phyloP scores from a whole-genome alignment of 345 rosid genomes.

The Melaleuca alternifolia region DNA sequence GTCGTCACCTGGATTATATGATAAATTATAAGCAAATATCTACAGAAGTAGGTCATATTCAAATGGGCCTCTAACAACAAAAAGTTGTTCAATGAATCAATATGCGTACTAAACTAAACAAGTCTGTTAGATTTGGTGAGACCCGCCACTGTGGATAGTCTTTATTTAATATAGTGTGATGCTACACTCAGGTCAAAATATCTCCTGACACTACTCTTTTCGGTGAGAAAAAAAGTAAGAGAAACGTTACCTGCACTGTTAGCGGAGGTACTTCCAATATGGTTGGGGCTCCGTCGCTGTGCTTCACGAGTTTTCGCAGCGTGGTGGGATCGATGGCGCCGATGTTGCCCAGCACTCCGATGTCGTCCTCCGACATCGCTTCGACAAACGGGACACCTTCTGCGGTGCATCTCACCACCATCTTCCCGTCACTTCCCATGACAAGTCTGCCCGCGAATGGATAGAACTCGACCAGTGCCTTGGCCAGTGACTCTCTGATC shows the following conservation, averaged over 20 bases:
- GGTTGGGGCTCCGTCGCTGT: neutral
- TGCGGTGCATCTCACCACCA: neutral
- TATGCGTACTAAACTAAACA: no score
- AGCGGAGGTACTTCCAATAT: neutral
- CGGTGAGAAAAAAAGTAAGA: no score
- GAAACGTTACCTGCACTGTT: neutral
- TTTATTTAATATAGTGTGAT: no score
- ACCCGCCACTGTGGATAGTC: no score
- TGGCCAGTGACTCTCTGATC: neutral
- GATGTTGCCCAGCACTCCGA: neutral
- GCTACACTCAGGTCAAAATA: neutral
- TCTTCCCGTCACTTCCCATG: neutral
- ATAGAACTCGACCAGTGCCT: neutral
- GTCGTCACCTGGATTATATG: neutral
- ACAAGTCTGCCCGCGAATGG: neutral
- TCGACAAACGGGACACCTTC: neutral
- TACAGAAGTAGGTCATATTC: no score
- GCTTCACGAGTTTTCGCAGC: neutral
- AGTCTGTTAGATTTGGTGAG: no score
- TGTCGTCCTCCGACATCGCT: neutral
- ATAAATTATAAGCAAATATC: neutral
- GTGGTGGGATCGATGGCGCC: neutral
- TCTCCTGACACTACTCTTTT: no score
- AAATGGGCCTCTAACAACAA: no score
- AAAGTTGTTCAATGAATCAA: no score